These are phyloP conservation scores for Sechiopsis laciniata DNA, from an alignment of 306 rosid species.

Conservation along the genomic window DNA sequence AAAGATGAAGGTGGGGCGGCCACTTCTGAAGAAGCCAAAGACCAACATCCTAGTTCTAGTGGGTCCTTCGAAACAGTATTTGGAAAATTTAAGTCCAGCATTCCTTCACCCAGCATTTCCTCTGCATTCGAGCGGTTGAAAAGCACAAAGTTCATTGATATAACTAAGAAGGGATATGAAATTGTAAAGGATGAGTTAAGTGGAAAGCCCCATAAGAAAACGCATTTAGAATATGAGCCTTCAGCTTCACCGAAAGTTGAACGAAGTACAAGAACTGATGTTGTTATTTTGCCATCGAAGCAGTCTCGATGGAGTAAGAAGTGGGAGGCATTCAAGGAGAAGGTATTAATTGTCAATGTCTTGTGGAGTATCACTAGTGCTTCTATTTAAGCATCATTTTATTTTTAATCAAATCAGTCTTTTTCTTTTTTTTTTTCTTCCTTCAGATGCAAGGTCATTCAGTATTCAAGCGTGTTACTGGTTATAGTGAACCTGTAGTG, in stretches of 20 bases:
- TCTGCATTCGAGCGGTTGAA: slow-evolving; percentile 57
- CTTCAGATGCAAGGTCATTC: slow-evolving; percentile 59
- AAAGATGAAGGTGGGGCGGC: slow-evolving; percentile 30
- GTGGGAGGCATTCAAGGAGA: slow-evolving; percentile 66
- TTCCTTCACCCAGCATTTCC: slow-evolving; percentile 51
- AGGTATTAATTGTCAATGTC: slow-evolving; percentile 5
- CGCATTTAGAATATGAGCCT: slow-evolving; percentile 40
- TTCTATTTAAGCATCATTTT: background rate
- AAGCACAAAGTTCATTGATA: slow-evolving; percentile 53
- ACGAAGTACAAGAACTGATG: slow-evolving; percentile 62
- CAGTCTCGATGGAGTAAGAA: slow-evolving; percentile 70
- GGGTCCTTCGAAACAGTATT: slow-evolving; percentile 54
- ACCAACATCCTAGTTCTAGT: slow-evolving; percentile 37
- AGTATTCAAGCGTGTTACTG: slow-evolving; percentile 42
- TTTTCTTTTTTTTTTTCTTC: slow-evolving; percentile 13
- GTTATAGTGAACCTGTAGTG: slow-evolving; percentile 63
- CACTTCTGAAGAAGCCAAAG: slow-evolving; percentile 39
- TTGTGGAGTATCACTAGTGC: background rate
- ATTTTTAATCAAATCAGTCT: background rate
- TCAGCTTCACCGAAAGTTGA: slow-evolving; percentile 46
- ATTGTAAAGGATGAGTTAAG: slow-evolving; percentile 77
- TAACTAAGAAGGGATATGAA: slow-evolving; percentile 77
- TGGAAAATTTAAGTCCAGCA: slow-evolving; percentile 42
- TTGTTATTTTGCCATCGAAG: slow-evolving; percentile 53
- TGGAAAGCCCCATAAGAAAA: slow-evolving; percentile 53